A percentile compares a stretch with the other conserved stretches of the same genome.
Conservation (phyloP, 495 filamentous ascomycete genomes). For the Letharia lupina region DNA sequence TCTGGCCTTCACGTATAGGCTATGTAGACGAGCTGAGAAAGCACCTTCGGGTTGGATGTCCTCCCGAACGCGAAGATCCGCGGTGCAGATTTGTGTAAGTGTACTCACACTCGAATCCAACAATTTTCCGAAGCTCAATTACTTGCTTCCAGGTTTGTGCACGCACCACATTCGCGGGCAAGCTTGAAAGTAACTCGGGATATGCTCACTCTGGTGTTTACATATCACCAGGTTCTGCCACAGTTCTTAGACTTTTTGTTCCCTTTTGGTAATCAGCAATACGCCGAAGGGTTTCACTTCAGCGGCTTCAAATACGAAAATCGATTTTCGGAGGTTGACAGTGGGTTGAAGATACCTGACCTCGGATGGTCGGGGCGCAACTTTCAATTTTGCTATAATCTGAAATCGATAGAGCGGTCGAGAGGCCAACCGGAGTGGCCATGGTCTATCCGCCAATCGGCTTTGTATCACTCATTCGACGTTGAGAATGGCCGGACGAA, state of each 20-base stretch:
- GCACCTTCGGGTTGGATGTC: slow-evolving; percentile 7
- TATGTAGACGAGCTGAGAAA: slow-evolving; percentile 3
- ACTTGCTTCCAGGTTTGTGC: slow-evolving; percentile 25
- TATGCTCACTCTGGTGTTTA: slow-evolving; percentile 35
- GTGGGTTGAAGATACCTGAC: slow-evolving; percentile 28
- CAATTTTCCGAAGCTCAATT: not conserved
- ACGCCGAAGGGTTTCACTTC: slow-evolving; percentile 31
- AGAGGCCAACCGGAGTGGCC: slow-evolving; percentile 26
- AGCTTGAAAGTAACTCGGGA: slow-evolving; percentile 26
- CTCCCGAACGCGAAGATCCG: slow-evolving; percentile 16
- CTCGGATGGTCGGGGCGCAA: slow-evolving; percentile 36
- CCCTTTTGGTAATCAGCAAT: slow-evolving; percentile 36
- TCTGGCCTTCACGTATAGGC: slow-evolving; percentile 1
- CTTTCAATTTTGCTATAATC: slow-evolving; percentile 36
- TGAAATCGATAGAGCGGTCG: slow-evolving; percentile 36
- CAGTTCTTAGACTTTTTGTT: slow-evolving; percentile 38
- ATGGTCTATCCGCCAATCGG: slow-evolving; percentile 38
- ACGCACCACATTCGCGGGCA: slow-evolving; percentile 28
- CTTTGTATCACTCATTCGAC: slow-evolving; percentile 40
- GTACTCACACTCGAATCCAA: not conserved
- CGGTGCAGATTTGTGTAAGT: slow-evolving; percentile 24
- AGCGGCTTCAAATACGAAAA: slow-evolving; percentile 27
- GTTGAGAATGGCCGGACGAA: slow-evolving; percentile 30
- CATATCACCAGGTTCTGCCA: slow-evolving; percentile 39
- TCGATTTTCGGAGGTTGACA: slow-evolving; percentile 10